Evolutionary conservation across 352 stramenopile species (phyloP).

Genomic region (Pythium dissotocum): DNA sequence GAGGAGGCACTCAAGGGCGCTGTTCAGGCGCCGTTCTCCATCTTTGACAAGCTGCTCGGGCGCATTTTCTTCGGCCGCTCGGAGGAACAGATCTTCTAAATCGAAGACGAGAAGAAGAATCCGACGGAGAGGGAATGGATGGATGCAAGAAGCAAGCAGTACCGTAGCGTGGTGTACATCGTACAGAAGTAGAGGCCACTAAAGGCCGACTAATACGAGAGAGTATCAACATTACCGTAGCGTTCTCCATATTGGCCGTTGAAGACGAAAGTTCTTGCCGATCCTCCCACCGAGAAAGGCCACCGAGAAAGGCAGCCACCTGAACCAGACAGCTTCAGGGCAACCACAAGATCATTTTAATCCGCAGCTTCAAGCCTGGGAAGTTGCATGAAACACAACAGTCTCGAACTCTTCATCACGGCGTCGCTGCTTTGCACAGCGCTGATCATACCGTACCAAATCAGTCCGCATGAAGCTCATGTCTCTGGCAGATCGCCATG

Average conservation of each 20-base stretch:
- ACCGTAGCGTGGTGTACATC: not conserved
- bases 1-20: slow-evolving; percentile 60
- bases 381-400: not conserved
- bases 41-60: slow-evolving; percentile 56
- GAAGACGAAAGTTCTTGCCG: not conserved
- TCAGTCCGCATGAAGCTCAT: not conserved
- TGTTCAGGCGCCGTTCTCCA: slow-evolving; percentile 47
- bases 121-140: not conserved
- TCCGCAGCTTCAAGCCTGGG: not conserved
- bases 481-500: not conserved
- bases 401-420: not conserved
- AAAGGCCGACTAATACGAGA: not conserved
- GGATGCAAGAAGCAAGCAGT: not conserved
- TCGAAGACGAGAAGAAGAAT: not conserved
- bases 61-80: slow-evolving; percentile 81
- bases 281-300: too few relatives aligned
- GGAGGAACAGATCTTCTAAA: slow-evolving; percentile 78
- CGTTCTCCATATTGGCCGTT: not conserved
- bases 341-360: not conserved
- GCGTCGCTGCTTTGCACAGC: not conserved
- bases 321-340: too few relatives aligned
- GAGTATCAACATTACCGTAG: not conserved
- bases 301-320: not conserved
- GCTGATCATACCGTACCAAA: not conserved
- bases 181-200: not conserved